A percentile compares a stretch with the other conserved stretches of the same genome.
These are phyloP conservation scores for Leishmania tropica DNA, from an alignment of 208 protist genomes.

Conservation along the genomic window DNA sequence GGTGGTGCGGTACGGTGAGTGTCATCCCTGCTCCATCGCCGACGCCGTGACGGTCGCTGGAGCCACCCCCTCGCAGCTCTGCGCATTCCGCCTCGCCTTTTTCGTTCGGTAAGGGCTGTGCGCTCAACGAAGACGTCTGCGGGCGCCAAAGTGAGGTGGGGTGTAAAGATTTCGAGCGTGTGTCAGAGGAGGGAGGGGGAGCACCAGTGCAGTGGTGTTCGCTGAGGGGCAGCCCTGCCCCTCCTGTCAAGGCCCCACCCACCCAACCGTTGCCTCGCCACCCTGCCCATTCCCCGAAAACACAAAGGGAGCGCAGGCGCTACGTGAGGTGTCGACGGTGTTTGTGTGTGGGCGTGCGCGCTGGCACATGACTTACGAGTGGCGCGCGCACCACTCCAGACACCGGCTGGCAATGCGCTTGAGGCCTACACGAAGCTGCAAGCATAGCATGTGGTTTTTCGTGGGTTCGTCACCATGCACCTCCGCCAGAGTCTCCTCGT, in stretches of 20 bases:
- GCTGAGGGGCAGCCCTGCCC: background rate
- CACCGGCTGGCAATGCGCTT: conserved; percentile 68
- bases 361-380: background rate
- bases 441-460: conserved; percentile 48
- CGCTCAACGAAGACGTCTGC: background rate
- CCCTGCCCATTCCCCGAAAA: background rate
- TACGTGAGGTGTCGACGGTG: background rate
- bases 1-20: background rate
- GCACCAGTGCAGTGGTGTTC: background rate
- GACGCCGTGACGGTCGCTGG: background rate
- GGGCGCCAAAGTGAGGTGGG: background rate
- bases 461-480: conserved; percentile 17
- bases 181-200: background rate
- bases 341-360: no score
- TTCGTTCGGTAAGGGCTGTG: background rate
- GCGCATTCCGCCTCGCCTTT: background rate
- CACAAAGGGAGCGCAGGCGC: background rate
- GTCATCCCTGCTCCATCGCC: background rate
- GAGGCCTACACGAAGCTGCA: conserved; percentile 71
- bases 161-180: background rate
- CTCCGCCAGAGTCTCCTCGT: conserved; percentile 45
- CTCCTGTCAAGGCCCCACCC: background rate
- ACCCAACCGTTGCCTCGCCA: background rate
- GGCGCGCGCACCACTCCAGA: conserved; percentile 54
- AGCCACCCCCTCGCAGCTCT: background rate